phyloP scores from a whole-genome alignment of 2,329 filamentous ascomycete genomes.

The Aspergillus sp. region DNA sequence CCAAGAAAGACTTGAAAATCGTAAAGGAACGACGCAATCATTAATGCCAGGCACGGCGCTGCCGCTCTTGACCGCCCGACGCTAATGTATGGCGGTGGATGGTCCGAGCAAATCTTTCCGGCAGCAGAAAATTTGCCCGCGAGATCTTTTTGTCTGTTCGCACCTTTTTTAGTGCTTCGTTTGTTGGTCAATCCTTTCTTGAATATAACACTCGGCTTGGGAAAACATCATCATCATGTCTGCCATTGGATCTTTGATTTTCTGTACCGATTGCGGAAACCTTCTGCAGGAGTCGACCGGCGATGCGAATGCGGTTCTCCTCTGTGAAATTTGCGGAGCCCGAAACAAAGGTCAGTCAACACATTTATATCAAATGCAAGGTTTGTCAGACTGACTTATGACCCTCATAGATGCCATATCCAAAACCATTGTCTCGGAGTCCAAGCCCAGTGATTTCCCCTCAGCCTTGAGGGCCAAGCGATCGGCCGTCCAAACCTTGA shows the following conservation, averaged over 20 bases:
- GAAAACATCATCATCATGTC: slow-evolving; percentile 54
- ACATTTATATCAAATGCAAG: background rate
- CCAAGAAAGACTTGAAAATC: slow-evolving; percentile 3
- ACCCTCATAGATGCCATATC: slow-evolving; percentile 58
- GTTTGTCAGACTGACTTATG: slow-evolving; percentile 10
- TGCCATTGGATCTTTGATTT: slow-evolving; percentile 81
- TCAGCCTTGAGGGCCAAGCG: slow-evolving; percentile 78
- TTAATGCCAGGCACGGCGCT: slow-evolving; percentile 20
- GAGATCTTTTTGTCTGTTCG: background rate
- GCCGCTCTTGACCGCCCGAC: slow-evolving; percentile 20
- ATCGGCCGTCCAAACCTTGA: slow-evolving; percentile 78
- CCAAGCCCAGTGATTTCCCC: slow-evolving; percentile 86
- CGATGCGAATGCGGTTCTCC: slow-evolving; percentile 65
- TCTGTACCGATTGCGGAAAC: slow-evolving; percentile 90
- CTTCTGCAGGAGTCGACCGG: slow-evolving; percentile 75
- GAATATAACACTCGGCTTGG: background rate
- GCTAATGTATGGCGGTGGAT: slow-evolving; percentile 11
- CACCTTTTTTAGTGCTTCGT: background rate
- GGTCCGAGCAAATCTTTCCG: slow-evolving; percentile 15
- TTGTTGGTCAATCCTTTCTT: background rate
- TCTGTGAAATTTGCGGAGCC: slow-evolving; percentile 79
- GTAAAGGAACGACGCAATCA: slow-evolving; percentile 14
- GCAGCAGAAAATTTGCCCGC: slow-evolving; percentile 1
- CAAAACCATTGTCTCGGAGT: slow-evolving; percentile 70
- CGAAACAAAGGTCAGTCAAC: slow-evolving; percentile 65